Evolutionary conservation across 2,329 filamentous ascomycete species (phyloP).

Genomic region (Aspergillus sp.): DNA sequence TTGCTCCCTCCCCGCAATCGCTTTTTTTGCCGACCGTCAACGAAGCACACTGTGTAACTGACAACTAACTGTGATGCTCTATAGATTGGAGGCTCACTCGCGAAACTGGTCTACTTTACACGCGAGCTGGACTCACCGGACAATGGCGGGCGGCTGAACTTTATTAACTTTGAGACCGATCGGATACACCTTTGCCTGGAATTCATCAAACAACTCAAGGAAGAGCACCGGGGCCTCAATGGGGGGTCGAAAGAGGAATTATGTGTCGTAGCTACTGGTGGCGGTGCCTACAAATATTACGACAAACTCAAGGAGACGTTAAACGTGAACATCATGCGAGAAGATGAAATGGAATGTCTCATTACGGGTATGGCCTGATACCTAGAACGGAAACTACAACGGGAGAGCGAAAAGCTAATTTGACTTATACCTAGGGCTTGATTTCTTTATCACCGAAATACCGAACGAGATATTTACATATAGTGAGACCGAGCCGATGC

Average conservation of each 20-base stretch:
- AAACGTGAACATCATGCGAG: constrained; percentile 81
- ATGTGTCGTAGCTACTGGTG: constrained; percentile 93
- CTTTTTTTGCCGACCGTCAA: constrained; percentile 7
- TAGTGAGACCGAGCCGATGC: constrained; percentile 85
- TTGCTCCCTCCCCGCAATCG: constrained; percentile 30
- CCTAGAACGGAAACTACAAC: neutral
- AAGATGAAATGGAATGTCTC: constrained; percentile 98
- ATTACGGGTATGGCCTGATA: constrained; percentile 69
- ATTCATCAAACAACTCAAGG: constrained; percentile 82
- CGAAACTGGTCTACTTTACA: constrained; percentile 96
- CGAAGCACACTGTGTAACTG: constrained; percentile 4
- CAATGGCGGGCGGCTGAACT: constrained; percentile 87
- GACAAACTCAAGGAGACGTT: constrained; percentile 81
- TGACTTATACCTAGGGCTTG: constrained; percentile 62
- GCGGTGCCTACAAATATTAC: constrained; percentile 95
- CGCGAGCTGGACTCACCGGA: constrained; percentile 77
- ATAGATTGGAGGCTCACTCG: constrained; percentile 91
- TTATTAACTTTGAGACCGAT: constrained; percentile 94
- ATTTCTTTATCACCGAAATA: constrained; percentile 99
- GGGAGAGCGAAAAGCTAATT: neutral
- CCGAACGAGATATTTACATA: constrained; percentile 97
- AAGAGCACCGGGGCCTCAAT: constrained; percentile 75
- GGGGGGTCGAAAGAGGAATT: constrained; percentile 68
- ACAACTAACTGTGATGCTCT: constrained; percentile 4
- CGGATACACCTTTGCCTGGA: constrained; percentile 89